Evolutionary conservation across 176 grass and related monocot species (phyloP), one percentile per base, ranked within the genome.

Genomic region (Triticum aestivum): DNA sequence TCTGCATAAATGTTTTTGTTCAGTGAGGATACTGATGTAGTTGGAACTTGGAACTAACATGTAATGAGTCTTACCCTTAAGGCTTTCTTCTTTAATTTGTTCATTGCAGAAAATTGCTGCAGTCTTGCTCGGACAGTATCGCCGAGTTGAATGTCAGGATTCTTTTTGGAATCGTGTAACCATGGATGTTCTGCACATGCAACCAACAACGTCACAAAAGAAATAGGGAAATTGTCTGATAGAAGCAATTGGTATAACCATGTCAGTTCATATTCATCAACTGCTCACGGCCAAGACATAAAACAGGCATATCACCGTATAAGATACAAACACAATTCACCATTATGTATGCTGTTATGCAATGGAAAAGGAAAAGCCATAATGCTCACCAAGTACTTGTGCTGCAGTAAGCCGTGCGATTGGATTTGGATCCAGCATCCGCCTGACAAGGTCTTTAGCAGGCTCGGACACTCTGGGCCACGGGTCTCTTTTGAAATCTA

Each of bases 11-110:
- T 15, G 6, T 69, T 73, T 85, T 30, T 80, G 8, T n/a, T 27
- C 26, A 67, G 14, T n/a, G 80, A 88, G 29, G 29, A 80, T 61
- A 61, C 6, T 81, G 68, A 37, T 41, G 29, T 67, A 32, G 4
- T 77, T 77, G 74, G 61, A 45, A 14, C 42, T 20, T 34, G 1
- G 20, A 23, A 27, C 32, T 9, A 88, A 11, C 11, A 26, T 78
- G 45, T 77, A 63, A 29, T 11, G 64, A 85, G 61, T 49, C 88
- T 89, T 91, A 99, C 97, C 94, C 90, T 88, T 18, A 99, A 86
- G 9, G 92, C 92, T 93, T 91, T 96, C 85, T 97, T 99, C 91
- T 99, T 99, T 80, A 99, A 97, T 89, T 96, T 99, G 86, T 99
- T 99, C 97, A 99, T 97, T 77, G 93, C 90, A 87, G 92, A 44